Conservation (phyloP, 305 asterid genomes). For the Fraxinus greggii region DNA sequence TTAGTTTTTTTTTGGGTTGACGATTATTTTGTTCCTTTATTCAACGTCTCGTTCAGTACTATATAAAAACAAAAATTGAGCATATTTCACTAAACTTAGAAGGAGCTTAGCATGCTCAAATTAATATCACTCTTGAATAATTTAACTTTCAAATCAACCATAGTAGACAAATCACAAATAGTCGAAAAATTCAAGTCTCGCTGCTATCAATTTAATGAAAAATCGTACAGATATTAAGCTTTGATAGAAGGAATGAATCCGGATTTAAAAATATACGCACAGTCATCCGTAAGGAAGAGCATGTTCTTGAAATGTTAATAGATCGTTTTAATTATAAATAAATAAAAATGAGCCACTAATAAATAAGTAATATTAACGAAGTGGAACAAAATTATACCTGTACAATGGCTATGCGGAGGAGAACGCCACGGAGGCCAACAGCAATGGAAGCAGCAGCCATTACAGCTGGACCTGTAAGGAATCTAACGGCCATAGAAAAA, state of each 20-base stretch:
- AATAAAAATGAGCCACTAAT: no score
- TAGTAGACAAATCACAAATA: no score
- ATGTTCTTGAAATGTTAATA: neutral
- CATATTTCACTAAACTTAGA: neutral
- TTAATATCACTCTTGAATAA: no score
- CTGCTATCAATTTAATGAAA: neutral
- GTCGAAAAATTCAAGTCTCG: neutral
- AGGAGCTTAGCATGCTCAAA: neutral
- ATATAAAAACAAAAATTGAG: neutral
- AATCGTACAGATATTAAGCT: neutral
- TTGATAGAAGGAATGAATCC: neutral
- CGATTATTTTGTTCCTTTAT: no score
- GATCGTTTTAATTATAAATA: no score
- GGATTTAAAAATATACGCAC: neutral
- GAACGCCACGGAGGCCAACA: constrained; percentile 68
- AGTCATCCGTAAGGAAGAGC: neutral
- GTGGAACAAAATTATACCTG: constrained; percentile 37
- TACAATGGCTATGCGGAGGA: constrained; percentile 61
- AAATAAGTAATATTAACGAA: no score
- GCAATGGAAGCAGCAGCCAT: constrained; percentile 79
- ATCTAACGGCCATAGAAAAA: constrained; percentile 73
- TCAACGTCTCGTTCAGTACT: neutral
- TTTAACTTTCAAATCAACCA: neutral
- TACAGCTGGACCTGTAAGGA: constrained; percentile 76
- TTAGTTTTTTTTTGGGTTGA: neutral